These are phyloP conservation scores for Alnus rubra DNA, from an alignment of 306 rosid species.

Conservation along the genomic window DNA sequence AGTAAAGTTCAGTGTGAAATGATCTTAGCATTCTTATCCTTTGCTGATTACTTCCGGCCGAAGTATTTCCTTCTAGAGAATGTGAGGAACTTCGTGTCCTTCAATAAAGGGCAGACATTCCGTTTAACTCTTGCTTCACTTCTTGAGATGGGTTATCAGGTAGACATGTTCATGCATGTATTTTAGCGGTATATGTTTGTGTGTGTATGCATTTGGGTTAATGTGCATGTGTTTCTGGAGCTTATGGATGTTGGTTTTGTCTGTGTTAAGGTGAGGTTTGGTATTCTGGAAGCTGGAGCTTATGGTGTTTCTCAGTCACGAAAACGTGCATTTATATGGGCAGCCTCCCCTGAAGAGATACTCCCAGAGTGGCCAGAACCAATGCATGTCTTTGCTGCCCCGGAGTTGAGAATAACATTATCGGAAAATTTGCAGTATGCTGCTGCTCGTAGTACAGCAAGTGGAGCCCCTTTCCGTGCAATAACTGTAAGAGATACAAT, in stretches of 20 bases:
- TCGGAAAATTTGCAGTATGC: constrained; percentile 67
- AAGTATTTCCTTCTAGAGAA: constrained; percentile 92
- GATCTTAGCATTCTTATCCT: constrained; percentile 93
- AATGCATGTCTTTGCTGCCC: constrained; percentile 86
- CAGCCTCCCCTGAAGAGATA: constrained; percentile 84
- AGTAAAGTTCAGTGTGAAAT: constrained; percentile 99
- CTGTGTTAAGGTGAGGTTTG: constrained; percentile 80
- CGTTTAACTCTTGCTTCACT: constrained; percentile 87
- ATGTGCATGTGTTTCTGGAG: background rate
- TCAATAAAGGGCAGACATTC: constrained; percentile 93
- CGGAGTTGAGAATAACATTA: constrained; percentile 69
- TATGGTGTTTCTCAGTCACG: constrained; percentile 95
- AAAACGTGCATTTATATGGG: constrained; percentile 98
- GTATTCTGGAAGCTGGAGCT: constrained; percentile 96
- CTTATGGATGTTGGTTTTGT: constrained; percentile 24
- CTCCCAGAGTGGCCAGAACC: constrained; percentile 99
- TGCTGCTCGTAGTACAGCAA: constrained; percentile 82
- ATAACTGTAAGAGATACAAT: constrained; percentile 93
- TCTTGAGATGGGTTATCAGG: constrained; percentile 99
- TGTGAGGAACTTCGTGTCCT: constrained; percentile 91
- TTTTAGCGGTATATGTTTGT: background rate
- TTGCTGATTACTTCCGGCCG: constrained; percentile 95
- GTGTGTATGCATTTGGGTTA: constrained; percentile 8
- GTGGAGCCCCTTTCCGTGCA: constrained; percentile 92
- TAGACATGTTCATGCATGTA: constrained; percentile 19